Conservation (phyloP, 257 asterid genomes). For the Oldenlandia corymbosa region DNA sequence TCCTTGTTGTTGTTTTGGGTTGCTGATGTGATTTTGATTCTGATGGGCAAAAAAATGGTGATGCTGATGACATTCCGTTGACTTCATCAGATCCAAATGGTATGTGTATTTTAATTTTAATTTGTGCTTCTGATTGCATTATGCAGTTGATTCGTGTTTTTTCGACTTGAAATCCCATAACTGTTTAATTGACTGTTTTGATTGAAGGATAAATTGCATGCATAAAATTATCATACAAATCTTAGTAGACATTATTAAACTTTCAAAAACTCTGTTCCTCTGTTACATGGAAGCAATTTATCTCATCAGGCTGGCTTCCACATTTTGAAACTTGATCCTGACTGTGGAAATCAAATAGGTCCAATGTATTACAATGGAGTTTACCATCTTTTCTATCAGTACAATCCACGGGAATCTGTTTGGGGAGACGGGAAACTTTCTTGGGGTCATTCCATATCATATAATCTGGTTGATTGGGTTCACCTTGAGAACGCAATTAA, state of each 20-base stretch:
- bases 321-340: background rate
- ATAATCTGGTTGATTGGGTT: conserved; percentile 65
- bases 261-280: background rate
- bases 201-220: too few relatives aligned
- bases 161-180: background rate
- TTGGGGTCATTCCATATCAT: conserved; percentile 84
- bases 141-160: too few relatives aligned
- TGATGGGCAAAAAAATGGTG: conserved; percentile 5
- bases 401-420: conserved; percentile 67
- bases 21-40: background rate
- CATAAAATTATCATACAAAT: background rate
- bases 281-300: background rate
- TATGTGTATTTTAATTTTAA: conserved; percentile 2
- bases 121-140: too few relatives aligned
- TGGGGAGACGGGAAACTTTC: conserved; percentile 54
- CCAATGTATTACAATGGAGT: conserved; percentile 78
- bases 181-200: too few relatives aligned
- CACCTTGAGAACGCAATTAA: conserved; percentile 46
- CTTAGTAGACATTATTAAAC: background rate
- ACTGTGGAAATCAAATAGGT: conserved; percentile 40
- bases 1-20: background rate
- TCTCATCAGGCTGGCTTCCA: background rate
- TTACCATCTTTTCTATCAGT: conserved; percentile 84
- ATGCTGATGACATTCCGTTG: conserved; percentile 13
- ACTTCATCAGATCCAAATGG: conserved; percentile 31